These are phyloP conservation scores for Phytophthora capsici DNA, from an alignment of 352 stramenopile species.

Conservation along the genomic window DNA sequence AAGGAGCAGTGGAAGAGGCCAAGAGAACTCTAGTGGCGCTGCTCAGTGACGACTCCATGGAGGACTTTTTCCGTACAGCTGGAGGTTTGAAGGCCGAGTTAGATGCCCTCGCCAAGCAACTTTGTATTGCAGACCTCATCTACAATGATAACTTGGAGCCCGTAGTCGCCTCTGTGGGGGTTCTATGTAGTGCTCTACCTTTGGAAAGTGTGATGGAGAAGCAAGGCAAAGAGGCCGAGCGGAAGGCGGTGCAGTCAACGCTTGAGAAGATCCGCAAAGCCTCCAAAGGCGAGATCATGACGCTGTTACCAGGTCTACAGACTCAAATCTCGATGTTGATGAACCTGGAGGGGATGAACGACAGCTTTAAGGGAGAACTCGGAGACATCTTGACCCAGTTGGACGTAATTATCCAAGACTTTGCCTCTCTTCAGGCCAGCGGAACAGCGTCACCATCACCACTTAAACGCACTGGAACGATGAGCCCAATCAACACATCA, in stretches of 20 bases:
- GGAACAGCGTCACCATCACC: background rate
- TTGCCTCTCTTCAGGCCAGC: conserved; percentile 16
- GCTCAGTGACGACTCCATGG: conserved; percentile 57
- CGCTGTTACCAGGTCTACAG: conserved; percentile 69
- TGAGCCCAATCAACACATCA: conserved; percentile 12
- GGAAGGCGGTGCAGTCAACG: conserved; percentile 71
- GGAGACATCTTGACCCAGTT: conserved; percentile 54
- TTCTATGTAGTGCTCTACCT: conserved; percentile 71
- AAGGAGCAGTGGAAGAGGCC: conserved; percentile 52
- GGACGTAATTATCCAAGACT: conserved; percentile 50
- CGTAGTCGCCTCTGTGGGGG: conserved; percentile 37
- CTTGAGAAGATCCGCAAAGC: conserved; percentile 88
- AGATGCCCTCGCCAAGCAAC: conserved; percentile 62
- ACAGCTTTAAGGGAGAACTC: conserved; percentile 66
- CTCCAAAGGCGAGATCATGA: conserved; percentile 71
- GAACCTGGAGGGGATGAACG: conserved; percentile 55
- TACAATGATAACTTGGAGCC: conserved; percentile 66
- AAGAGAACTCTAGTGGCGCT: conserved; percentile 40
- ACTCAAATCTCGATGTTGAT: conserved; percentile 60
- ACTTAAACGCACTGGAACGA: background rate
- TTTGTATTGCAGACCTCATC: conserved; percentile 79
- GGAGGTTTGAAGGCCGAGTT: conserved; percentile 84
- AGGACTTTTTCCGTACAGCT: conserved; percentile 85
- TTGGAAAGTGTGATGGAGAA: conserved; percentile 73
- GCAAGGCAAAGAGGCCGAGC: conserved; percentile 79